Evolutionary conservation across 2,329 filamentous ascomycete genomes (phyloP).

Genomic region (Aspergillus tubingensis): DNA sequence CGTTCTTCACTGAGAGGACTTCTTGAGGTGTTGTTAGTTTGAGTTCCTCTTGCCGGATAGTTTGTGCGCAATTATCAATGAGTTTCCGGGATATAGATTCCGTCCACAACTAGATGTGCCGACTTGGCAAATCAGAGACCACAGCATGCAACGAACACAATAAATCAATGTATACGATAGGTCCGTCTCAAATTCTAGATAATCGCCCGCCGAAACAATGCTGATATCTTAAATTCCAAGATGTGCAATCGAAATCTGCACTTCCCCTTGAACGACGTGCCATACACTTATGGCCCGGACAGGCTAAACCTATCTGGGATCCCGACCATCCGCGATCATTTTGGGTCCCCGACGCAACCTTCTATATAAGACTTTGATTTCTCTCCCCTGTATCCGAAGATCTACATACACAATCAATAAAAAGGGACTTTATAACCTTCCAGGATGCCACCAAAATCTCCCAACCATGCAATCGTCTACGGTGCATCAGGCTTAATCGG

Average conservation of each 20-base stretch:
- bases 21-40: neutral
- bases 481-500: slow-evolving; percentile 45
- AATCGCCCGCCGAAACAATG: no score
- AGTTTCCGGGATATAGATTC: no score
- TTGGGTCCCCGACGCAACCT: neutral
- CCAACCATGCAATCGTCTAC: slow-evolving; percentile 41
- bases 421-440: no score
- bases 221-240: no score
- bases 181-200: no score
- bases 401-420: neutral
- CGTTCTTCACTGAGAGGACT: neutral
- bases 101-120: no score
- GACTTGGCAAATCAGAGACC: no score
- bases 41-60: neutral
- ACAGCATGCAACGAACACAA: no score
- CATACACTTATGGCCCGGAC: neutral
- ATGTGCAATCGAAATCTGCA: neutral
- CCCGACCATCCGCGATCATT: neutral
- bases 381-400: accelerated
- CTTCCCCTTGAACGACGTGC: neutral
- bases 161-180: no score
- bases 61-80: neutral
- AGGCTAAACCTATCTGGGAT: neutral
- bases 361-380: no score
- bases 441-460: neutral